A percentile compares a stretch with the other conserved stretches of the same genome.
These are phyloP conservation scores for Phaeosphaeria sp. DNA, from an alignment of 2,329 filamentous ascomycete species.

Conservation along the genomic window DNA sequence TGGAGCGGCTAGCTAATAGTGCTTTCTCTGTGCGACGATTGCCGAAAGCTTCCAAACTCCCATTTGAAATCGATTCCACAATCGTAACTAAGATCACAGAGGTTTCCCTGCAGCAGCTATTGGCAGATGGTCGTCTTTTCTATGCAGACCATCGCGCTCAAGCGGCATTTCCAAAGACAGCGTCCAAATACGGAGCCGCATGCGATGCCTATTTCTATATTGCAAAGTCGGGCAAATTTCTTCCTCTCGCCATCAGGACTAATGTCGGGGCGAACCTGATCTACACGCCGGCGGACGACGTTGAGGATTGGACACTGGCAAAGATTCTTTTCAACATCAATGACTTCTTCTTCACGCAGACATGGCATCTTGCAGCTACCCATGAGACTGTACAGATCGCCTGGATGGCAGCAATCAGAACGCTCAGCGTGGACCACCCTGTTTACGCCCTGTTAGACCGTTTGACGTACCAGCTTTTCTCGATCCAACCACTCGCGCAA, in stretches of 20 bases:
- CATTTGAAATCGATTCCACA: slow-evolving; percentile 4
- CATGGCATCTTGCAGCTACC: slow-evolving; percentile 53
- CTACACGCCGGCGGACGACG: slow-evolving; percentile 56
- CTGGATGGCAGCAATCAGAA: slow-evolving; percentile 55
- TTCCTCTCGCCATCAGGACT: slow-evolving; percentile 59
- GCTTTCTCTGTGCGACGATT: slow-evolving; percentile 11
- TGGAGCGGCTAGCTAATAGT: slow-evolving; percentile 14
- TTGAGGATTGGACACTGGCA: slow-evolving; percentile 59
- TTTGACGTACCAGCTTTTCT: slow-evolving; percentile 5
- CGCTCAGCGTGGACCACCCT: slow-evolving; percentile 55
- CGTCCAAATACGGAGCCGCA: slow-evolving; percentile 42
- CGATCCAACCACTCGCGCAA: slow-evolving; percentile 2
- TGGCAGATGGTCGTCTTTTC: slow-evolving; percentile 46
- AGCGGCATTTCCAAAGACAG: neutral
- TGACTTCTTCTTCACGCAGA: slow-evolving; percentile 48
- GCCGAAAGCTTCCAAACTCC: slow-evolving; percentile 7
- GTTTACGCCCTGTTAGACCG: slow-evolving; percentile 45
- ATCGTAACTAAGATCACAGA: slow-evolving; percentile 1
- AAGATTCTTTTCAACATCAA: slow-evolving; percentile 60
- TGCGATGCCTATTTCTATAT: slow-evolving; percentile 59
- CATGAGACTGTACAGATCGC: slow-evolving; percentile 55
- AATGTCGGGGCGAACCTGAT: slow-evolving; percentile 51
- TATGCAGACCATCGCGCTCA: neutral
- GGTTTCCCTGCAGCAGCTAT: slow-evolving; percentile 40
- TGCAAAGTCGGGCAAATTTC: slow-evolving; percentile 49